Conservation (phyloP, 805 yeast species). For the Hanseniaspora lachancei region DNA sequence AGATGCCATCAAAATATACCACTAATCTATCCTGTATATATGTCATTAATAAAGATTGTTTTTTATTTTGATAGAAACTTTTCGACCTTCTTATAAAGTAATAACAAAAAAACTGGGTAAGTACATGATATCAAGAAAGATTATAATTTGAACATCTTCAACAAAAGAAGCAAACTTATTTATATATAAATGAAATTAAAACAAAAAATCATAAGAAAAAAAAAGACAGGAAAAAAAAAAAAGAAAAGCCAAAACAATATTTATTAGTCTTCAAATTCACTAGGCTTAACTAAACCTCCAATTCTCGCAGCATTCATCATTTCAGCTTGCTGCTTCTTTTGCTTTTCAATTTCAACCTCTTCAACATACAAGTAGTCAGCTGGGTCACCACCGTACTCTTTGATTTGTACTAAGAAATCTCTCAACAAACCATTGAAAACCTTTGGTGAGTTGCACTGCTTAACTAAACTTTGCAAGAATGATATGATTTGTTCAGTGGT, state of each 20-base stretch:
- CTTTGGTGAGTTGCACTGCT: slow-evolving; percentile 56
- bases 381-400: slow-evolving; percentile 89
- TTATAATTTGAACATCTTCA: too few relatives aligned
- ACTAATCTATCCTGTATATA: slow-evolving; percentile 7
- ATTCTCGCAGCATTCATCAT: slow-evolving; percentile 47
- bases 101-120: neutral
- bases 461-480: slow-evolving; percentile 65
- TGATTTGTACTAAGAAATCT: slow-evolving; percentile 92
- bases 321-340: slow-evolving; percentile 57
- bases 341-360: slow-evolving; percentile 71
- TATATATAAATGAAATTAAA: neutral
- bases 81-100: too few relatives aligned
- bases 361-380: slow-evolving; percentile 91
- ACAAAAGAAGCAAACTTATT: neutral
- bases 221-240: neutral
- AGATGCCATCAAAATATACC: slow-evolving; percentile 53
- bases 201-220: neutral
- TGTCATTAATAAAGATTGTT: neutral
- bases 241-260: neutral
- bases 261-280: slow-evolving; percentile 53
- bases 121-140: too few relatives aligned
- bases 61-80: too few relatives aligned
- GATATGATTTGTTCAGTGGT: slow-evolving; percentile 68
- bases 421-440: slow-evolving; percentile 76
- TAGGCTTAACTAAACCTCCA: slow-evolving; percentile 89